Conservation (phyloP, 2,329 filamentous ascomycete species). For the Verticillium zaregamsianum region DNA sequence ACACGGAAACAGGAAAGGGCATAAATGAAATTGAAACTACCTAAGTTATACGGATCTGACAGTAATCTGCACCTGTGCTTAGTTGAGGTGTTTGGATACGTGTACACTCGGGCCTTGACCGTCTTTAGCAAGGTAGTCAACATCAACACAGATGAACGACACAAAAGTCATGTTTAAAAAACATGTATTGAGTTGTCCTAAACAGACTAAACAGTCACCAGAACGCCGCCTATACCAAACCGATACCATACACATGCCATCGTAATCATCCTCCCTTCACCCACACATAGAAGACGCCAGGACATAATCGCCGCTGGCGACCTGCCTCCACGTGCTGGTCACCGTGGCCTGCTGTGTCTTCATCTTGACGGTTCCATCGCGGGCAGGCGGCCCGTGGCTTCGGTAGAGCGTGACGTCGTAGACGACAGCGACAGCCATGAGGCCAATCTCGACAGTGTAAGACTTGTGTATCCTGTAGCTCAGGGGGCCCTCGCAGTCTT, state of each 20-base stretch:
- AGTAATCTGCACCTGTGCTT: no score
- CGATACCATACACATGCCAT: background rate
- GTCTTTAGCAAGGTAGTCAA: no score
- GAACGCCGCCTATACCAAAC: background rate
- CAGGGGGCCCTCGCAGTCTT: slow-evolving; percentile 19
- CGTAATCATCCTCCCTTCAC: background rate
- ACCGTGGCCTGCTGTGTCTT: slow-evolving; percentile 23
- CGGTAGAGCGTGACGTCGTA: slow-evolving; percentile 26
- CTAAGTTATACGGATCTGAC: no score
- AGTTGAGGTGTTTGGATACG: no score
- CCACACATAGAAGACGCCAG: slow-evolving; percentile 12
- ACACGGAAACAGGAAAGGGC: no score
- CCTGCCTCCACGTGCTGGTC: slow-evolving; percentile 28
- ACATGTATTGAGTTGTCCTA: no score
- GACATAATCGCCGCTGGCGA: slow-evolving; percentile 29
- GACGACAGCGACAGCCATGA: slow-evolving; percentile 31
- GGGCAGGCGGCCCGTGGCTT: slow-evolving; percentile 6
- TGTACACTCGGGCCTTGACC: no score
- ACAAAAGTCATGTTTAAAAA: no score
- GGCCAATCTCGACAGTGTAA: slow-evolving; percentile 30
- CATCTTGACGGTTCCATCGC: slow-evolving; percentile 17
- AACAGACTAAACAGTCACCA: background rate
- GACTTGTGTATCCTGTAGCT: slow-evolving; percentile 26
- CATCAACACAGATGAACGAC: no score
- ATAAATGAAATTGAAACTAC: no score